phyloP scores from a whole-genome alignment of 805 yeast genomes.

The Candida xyloterini region DNA sequence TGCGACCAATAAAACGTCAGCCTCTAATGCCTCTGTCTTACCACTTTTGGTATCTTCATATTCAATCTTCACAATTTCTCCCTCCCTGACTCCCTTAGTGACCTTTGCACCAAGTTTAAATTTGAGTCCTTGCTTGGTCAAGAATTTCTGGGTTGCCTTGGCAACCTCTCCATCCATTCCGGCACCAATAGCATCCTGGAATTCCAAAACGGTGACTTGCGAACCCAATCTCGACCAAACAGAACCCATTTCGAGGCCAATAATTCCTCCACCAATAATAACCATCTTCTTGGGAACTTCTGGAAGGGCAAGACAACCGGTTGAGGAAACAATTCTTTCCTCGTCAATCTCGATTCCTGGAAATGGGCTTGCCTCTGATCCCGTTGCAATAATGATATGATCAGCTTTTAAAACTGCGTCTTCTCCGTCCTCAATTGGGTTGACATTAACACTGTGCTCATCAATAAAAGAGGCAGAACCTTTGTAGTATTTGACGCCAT shows the following conservation, averaged over 20 bases:
- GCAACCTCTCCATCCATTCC: conserved; percentile 98
- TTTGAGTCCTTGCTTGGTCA: conserved; percentile 92
- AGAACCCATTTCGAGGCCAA: conserved; percentile 99
- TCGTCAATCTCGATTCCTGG: conserved; percentile 97
- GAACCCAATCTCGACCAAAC: conserved; percentile 95
- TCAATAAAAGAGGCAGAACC: conserved; percentile 87
- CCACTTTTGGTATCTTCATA: conserved; percentile 89
- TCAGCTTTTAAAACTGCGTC: conserved; percentile 73
- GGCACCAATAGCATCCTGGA: conserved; percentile 89
- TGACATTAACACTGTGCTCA: conserved; percentile 74
- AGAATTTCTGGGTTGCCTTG: conserved; percentile 81
- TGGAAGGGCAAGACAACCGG: conserved; percentile 81
- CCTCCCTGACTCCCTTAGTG: conserved; percentile 78
- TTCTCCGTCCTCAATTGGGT: conserved; percentile 82
- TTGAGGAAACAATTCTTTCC: conserved; percentile 93
- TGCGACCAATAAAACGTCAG: conserved; percentile 94
- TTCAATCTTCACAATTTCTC: conserved; percentile 82
- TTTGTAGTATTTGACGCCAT: conserved; percentile 90
- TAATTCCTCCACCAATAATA: conserved; percentile 98
- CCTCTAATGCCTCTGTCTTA: conserved; percentile 71
- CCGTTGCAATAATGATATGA: conserved; percentile 93
- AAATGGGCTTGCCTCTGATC: conserved; percentile 98
- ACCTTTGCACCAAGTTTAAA: conserved; percentile 94
- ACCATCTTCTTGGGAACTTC: conserved; percentile 91
- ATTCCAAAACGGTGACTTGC: conserved; percentile 93